Evolutionary conservation across 306 rosid species (phyloP).

Genomic region (Prinsepia uniflora): DNA sequence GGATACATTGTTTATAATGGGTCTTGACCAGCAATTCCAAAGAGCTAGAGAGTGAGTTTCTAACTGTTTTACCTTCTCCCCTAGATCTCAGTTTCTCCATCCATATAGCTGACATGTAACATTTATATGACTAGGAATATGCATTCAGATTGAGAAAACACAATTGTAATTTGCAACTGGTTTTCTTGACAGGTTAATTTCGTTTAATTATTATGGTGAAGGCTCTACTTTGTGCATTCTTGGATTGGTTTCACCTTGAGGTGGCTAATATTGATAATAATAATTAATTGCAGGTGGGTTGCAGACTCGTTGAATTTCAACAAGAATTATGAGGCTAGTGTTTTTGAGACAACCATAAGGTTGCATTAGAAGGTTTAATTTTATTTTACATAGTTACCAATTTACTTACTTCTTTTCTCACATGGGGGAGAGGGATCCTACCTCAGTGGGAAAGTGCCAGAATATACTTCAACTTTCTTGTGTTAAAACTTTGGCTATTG

Average conservation of each 20-base stretch:
- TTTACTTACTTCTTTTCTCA: slow-evolving; percentile 21
- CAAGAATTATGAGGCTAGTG: slow-evolving; percentile 56
- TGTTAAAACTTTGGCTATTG: no score
- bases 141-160: neutral
- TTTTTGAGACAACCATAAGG: slow-evolving; percentile 81
- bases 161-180: neutral
- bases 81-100: slow-evolving; percentile 1
- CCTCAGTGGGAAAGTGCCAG: slow-evolving; percentile 11
- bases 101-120: neutral
- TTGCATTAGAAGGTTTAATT: slow-evolving; percentile 65
- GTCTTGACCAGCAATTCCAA: slow-evolving; percentile 52
- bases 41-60: slow-evolving; percentile 66
- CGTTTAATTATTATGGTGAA: neutral
- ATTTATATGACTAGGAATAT: neutral
- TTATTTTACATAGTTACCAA: slow-evolving; percentile 21
- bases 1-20: slow-evolving; percentile 64
- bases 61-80: neutral
- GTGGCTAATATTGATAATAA: neutral
- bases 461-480: neutral
- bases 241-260: neutral
- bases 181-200: neutral
- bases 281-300: slow-evolving; percentile 57
- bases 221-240: neutral
- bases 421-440: slow-evolving; percentile 14
- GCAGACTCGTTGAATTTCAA: slow-evolving; percentile 44